Evolutionary conservation across 352 stramenopile species (phyloP), one percentile per base, ranked within the genome.

Genomic region (Aphanomyces stellatus): DNA sequence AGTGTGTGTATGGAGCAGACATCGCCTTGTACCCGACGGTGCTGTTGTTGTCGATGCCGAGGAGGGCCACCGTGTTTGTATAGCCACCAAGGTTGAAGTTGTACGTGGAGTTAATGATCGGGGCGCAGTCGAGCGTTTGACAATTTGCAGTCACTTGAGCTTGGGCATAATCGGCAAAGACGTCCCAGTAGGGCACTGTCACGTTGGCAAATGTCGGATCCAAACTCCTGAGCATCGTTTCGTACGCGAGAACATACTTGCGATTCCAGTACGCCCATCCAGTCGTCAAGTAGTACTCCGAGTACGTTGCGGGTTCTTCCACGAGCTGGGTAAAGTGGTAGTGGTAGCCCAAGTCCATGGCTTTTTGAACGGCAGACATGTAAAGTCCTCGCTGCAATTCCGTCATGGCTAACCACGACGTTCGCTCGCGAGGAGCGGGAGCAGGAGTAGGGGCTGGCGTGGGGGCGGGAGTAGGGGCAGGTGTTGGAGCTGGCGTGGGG

Each of bases 121-220:
- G 72, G 41, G 82, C 88, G 59, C 82, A 93, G 61, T 73, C 61
- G 19, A 90, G 72, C 0, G 68, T 75, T 10, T 65, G 69, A 30
- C 22, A 43, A 59, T 82, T 90, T 17, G 55, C 17, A n/a, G 67
- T 64, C 0, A 69, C 27, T 7, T 77, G 51, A 10, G 74, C 66
- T 46, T 76, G 80, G 13, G 80, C 82, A 57, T 78, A 89, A 69
- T 90, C 82, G 0, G 79, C 70, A 42, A 86, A 89, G 60, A 85
- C 86, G 72, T 93, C 78, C 81, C 81, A 93, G 71, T 91, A 93
- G 25, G 85, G 82, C 25, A 90, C 74, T 28, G 81, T 91, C 27
- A 93, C 35, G 46, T 80, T 90, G 15, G 78, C 81, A 63, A 78
- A 93, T 22, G 66, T 74, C 0, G 80, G 62, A 13, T 69, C 79